Percentiles rank a stretch among this genome's conserved stretches.
These are phyloP conservation scores for Spathaspora arborariae DNA, from an alignment of 805 yeast genomes.

Conservation along the genomic window DNA sequence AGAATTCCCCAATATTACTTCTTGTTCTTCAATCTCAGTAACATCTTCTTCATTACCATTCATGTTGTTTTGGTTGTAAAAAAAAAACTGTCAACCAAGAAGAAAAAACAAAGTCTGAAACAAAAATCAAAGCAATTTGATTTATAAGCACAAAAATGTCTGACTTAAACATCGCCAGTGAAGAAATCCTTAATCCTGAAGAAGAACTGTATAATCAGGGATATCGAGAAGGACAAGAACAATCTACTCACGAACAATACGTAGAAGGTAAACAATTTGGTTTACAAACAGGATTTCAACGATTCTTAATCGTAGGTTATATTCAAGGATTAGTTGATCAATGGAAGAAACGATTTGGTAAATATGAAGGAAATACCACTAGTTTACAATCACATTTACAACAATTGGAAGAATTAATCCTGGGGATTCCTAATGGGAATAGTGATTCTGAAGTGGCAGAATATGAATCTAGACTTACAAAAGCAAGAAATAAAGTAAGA, in stretches of 20 bases:
- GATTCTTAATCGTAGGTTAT: slow-evolving; percentile 68
- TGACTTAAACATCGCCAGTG: slow-evolving; percentile 42
- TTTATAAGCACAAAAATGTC: slow-evolving; percentile 8
- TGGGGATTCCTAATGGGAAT: slow-evolving; percentile 30
- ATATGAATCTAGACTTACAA: slow-evolving; percentile 48
- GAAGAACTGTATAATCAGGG: slow-evolving; percentile 64
- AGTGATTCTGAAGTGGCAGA: slow-evolving; percentile 53
- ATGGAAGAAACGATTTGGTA: slow-evolving; percentile 24
- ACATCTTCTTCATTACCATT: neutral
- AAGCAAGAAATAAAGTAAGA: slow-evolving; percentile 61
- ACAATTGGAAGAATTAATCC: slow-evolving; percentile 28
- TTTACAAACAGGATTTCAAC: slow-evolving; percentile 70
- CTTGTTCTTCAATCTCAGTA: neutral
- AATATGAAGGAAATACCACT: slow-evolving; percentile 11
- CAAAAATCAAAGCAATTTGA: neutral
- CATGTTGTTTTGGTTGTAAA: neutral
- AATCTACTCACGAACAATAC: slow-evolving; percentile 55
- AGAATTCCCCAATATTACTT: slow-evolving; percentile 3
- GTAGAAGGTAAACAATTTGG: slow-evolving; percentile 85
- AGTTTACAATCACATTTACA: slow-evolving; percentile 15
- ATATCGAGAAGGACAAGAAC: slow-evolving; percentile 62
- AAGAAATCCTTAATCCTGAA: slow-evolving; percentile 56
- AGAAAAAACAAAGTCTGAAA: neutral
- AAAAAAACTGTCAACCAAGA: neutral
- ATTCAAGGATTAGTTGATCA: slow-evolving; percentile 46